A percentile compares a stretch with the other conserved stretches of the same genome.
These are phyloP conservation scores for Taphrina communis DNA, from an alignment of 1,139 yeast genomes.

Conservation along the genomic window DNA sequence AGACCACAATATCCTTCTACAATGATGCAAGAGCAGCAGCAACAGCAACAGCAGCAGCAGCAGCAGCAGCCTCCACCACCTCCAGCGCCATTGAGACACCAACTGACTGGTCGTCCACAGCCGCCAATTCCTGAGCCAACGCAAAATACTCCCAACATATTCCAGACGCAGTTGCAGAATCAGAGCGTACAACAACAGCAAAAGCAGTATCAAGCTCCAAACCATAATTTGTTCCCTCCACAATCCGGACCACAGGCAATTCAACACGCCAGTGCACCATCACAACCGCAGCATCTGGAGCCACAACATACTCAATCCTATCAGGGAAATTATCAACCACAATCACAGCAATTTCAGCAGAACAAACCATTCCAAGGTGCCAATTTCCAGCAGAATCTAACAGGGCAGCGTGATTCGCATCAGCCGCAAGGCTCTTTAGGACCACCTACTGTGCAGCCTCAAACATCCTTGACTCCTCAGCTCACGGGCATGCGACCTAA, in stretches of 20 bases:
- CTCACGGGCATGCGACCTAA: conserved; percentile 25
- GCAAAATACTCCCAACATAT: conserved; percentile 40
- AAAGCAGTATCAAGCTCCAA: conserved; percentile 46
- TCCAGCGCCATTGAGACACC: conserved; percentile 45
- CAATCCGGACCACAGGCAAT: neutral
- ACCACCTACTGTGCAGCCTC: conserved; percentile 1
- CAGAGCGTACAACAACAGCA: conserved; percentile 44
- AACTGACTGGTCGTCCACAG: conserved; percentile 46
- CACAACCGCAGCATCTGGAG: conserved; percentile 32
- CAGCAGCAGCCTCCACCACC: conserved; percentile 43
- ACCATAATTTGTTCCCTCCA: conserved; percentile 11
- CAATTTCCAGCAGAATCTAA: conserved; percentile 35
- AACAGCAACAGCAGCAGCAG: conserved; percentile 43
- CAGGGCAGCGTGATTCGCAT: neutral
- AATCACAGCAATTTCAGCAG: conserved; percentile 46
- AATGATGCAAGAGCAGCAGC: conserved; percentile 46
- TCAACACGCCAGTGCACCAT: neutral
- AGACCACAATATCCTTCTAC: conserved; percentile 48
- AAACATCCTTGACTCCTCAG: conserved; percentile 17
- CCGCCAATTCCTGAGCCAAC: conserved; percentile 46
- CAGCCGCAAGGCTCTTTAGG: neutral
- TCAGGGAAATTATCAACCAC: conserved; percentile 45
- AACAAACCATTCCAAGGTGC: conserved; percentile 46
- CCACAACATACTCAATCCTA: conserved; percentile 32
- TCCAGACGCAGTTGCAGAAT: conserved; percentile 3